phyloP scores from a whole-genome alignment of 805 yeast genomes.

The Metschnikowia baotianmanensis region DNA sequence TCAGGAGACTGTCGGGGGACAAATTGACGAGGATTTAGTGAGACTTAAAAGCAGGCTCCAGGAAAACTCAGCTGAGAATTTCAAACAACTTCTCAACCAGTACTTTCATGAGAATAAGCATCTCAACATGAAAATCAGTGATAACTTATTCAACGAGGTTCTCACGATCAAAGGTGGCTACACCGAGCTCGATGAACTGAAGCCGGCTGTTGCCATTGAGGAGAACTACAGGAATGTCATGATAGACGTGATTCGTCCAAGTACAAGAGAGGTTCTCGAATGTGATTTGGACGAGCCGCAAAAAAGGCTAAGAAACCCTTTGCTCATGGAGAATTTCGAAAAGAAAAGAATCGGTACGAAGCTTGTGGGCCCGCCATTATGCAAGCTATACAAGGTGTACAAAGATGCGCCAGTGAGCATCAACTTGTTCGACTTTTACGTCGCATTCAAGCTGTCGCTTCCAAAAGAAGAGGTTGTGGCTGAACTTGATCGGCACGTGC shows the following conservation, averaged over 20 bases:
- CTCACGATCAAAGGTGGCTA: conserved; percentile 30
- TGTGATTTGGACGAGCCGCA: conserved; percentile 31
- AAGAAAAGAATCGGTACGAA: conserved; percentile 4
- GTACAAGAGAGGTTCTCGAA: conserved; percentile 31
- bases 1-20: conserved; percentile 1
- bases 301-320: conserved; percentile 20
- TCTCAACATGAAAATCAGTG: conserved; percentile 24
- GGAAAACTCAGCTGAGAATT: not conserved
- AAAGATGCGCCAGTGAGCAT: conserved; percentile 74
- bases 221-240: conserved; percentile 40
- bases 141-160: conserved; percentile 31
- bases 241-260: conserved; percentile 39
- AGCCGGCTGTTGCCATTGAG: conserved; percentile 23
- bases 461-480: conserved; percentile 23
- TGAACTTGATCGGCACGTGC: conserved; percentile 12
- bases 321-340: conserved; percentile 7
- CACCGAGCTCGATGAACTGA: conserved; percentile 17
- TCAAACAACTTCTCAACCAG: conserved; percentile 15
- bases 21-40: conserved; percentile 11
- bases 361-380: conserved; percentile 17
- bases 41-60: conserved; percentile 2
- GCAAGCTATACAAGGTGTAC: conserved; percentile 60
- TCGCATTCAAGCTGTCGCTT: conserved; percentile 55
- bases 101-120: conserved; percentile 18
- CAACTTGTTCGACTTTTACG: conserved; percentile 65